These are phyloP conservation scores for Penicillium italicum DNA, from an alignment of 2,329 filamentous ascomycete species.

Conservation along the genomic window DNA sequence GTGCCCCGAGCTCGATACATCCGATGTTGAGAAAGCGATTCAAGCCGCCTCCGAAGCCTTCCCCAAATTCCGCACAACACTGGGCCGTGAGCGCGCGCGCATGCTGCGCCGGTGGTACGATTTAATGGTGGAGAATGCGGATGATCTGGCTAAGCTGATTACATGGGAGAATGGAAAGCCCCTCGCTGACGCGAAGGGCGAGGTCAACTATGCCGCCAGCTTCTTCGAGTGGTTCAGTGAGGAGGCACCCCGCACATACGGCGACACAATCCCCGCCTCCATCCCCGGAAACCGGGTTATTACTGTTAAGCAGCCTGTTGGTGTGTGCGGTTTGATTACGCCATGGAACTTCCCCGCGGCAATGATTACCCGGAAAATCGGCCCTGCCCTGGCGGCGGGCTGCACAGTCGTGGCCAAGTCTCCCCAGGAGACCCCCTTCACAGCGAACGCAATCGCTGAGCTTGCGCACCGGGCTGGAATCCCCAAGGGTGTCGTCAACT, in stretches of 20 bases:
- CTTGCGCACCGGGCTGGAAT: constrained; percentile 83
- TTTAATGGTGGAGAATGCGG: constrained; percentile 61
- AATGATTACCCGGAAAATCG: constrained; percentile 52
- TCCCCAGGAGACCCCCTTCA: constrained; percentile 88
- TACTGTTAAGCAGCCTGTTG: constrained; percentile 63
- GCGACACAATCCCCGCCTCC: constrained; percentile 59
- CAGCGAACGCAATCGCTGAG: constrained; percentile 80
- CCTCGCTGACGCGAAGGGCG: constrained; percentile 57
- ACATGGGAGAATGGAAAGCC: constrained; percentile 70
- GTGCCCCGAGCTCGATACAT: constrained; percentile 72
- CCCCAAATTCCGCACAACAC: constrained; percentile 57
- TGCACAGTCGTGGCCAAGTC: constrained; percentile 93
- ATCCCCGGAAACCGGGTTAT: constrained; percentile 59
- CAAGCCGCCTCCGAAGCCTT: constrained; percentile 73
- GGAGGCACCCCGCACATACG: constrained; percentile 57
- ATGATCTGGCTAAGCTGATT: constrained; percentile 63
- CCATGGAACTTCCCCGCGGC: constrained; percentile 63
- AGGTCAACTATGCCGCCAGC: constrained; percentile 56
- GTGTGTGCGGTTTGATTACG: constrained; percentile 64
- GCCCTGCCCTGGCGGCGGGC: constrained; percentile 74
- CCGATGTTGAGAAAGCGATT: constrained; percentile 79
- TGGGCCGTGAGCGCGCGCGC: constrained; percentile 57
- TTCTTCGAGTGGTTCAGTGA: constrained; percentile 64
- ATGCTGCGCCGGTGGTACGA: constrained; percentile 66
- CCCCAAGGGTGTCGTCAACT: constrained; percentile 84